phyloP scores from a whole-genome alignment of 441 rosid species.

The Bocquillonia castaneifolia region DNA sequence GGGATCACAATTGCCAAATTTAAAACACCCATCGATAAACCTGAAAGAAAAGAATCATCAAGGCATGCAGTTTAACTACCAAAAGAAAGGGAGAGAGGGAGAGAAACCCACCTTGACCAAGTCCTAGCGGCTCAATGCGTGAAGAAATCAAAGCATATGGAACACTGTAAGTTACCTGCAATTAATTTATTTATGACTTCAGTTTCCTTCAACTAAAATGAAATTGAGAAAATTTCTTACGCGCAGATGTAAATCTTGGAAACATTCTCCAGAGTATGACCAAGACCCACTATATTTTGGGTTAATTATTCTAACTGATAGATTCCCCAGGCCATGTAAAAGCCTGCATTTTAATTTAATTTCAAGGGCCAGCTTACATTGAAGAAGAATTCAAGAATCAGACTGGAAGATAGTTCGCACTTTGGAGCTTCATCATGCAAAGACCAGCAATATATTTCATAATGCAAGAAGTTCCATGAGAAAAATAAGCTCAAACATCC shows the following conservation, averaged over 20 bases:
- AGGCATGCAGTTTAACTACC: conserved; percentile 22
- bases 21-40: conserved; percentile 91
- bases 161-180: conserved; percentile 90
- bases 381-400: not conserved
- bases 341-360: not conserved
- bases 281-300: not conserved
- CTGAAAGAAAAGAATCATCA: conserved; percentile 39
- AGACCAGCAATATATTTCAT: conserved; percentile 1
- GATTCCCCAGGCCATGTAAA: not conserved
- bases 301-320: conserved; percentile 11
- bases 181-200: conserved; percentile 23
- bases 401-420: not conserved
- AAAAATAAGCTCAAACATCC: not conserved
- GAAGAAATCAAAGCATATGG: conserved; percentile 91
- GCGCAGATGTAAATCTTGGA: not conserved
- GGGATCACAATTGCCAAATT: conserved; percentile 93
- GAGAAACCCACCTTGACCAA: conserved; percentile 72
- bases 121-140: conserved; percentile 82
- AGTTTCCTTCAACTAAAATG: conserved; percentile 6
- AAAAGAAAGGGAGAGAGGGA: conserved; percentile 1
- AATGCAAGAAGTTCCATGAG: not conserved
- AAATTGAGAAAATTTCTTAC: conserved; percentile 1
- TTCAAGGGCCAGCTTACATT: not conserved
- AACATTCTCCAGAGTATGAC: conserved; percentile 1
- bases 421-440: conserved; percentile 2